Base-by-base conservation (phyloP, 495 filamentous ascomycete species). In the Neurospora tetraspora region DNA sequence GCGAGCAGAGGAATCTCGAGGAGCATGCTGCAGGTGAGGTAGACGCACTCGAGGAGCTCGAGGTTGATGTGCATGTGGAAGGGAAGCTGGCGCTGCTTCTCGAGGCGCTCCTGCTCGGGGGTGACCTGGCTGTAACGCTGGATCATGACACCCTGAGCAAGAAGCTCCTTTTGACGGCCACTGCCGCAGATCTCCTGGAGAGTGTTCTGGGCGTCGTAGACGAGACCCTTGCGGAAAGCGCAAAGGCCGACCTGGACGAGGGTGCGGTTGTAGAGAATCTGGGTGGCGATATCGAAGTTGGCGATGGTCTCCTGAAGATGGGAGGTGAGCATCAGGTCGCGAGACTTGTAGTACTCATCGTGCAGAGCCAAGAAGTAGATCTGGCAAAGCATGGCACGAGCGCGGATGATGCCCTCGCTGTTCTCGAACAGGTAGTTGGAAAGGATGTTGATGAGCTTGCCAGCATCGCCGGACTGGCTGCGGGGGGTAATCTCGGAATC, bases 11-110 rank as follows among this genome's bases (percentile, higher is more conserved):
- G 96, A 74, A 99, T 97, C 85, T 99, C 96, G 68, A 99, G 88
- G 73, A 99, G 90, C 96, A 98, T 98, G 85, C 92, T 96, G 82
- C 94, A 98, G 72, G 96, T 98, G 65, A 99, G 90, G 83, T 99
- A 99, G 73, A 98, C 94, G 79, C 95, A 98, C 82, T 99, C 96
- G 4, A 99, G 89, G 38, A 99, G 89, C 78, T 99, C 96, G 27
- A 99, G 88, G 86, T 99, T 99, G 86, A 99, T 98, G 87, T 99
- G 96, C 93, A 98, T 97, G 85, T 99, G 96, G 89, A 99, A 99
- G 59, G 96, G 96, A 73, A 99, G 87, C 83, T 98, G 96, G 73
- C 96, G 90, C 81, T 98, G 96, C 75, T 94, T 90, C 82, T 99
- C 96, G 34, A 98, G 88, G 74, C 95, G 91, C 83, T 99, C 96